These are phyloP conservation scores for Acacia confusa DNA, from an alignment of 306 rosid species.

Conservation along the genomic window DNA sequence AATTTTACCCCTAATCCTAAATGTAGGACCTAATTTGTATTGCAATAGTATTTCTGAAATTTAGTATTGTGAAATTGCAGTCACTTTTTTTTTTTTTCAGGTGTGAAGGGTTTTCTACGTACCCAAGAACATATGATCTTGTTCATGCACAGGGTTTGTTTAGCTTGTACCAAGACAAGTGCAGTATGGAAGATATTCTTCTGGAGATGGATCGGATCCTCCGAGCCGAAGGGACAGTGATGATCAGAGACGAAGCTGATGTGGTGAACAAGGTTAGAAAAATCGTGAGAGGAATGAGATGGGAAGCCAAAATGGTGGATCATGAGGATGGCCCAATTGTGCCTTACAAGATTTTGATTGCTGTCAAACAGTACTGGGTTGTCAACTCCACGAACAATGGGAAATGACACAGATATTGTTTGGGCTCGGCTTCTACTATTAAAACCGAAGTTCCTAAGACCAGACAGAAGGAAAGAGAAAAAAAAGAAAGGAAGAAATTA, in stretches of 20 bases:
- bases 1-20: neutral
- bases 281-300: conserved; percentile 40
- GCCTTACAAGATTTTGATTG: conserved; percentile 6
- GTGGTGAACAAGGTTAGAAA: conserved; percentile 51
- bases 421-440: neutral
- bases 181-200: conserved; percentile 58
- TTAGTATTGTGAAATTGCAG: conserved; percentile 8
- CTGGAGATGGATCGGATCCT: conserved; percentile 70
- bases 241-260: conserved; percentile 57
- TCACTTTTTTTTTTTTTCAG: conserved; percentile 49
- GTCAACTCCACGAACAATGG: neutral
- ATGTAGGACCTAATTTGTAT: too few relatives aligned
- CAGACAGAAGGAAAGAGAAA: neutral
- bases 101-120: conserved; percentile 98
- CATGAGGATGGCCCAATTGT: conserved; percentile 27
- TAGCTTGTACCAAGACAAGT: conserved; percentile 71
- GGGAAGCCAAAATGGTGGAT: conserved; percentile 9
- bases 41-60: neutral
- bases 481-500: neutral
- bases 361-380: conserved; percentile 24
- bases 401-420: neutral
- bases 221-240: conserved; percentile 59
- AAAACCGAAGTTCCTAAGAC: neutral
- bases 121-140: conserved; percentile 90
- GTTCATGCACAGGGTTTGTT: conserved; percentile 74